Conservation (phyloP, 1,139 yeast genomes). For the Pneumocystis canis region DNA sequence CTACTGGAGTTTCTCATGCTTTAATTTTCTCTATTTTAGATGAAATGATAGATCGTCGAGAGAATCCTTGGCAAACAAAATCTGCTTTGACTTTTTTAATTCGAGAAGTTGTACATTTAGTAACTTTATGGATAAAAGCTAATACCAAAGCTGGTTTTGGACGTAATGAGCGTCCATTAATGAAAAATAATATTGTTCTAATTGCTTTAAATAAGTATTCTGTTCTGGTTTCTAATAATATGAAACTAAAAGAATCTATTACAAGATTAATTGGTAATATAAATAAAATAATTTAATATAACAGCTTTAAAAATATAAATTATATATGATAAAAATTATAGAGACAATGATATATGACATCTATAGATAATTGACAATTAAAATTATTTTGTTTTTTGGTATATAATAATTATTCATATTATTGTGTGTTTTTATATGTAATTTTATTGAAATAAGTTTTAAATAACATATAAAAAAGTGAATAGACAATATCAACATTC, state of each 20-base stretch:
- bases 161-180: neutral
- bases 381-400: neutral
- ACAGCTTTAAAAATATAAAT: neutral
- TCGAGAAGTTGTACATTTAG: conserved; percentile 2
- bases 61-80: conserved; percentile 20
- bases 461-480: no score
- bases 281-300: neutral
- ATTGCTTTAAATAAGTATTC: neutral
- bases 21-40: conserved; percentile 53
- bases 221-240: neutral
- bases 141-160: conserved; percentile 6
- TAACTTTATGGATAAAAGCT: conserved; percentile 4
- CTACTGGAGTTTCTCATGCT: conserved; percentile 62
- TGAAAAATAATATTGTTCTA: neutral
- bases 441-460: neutral
- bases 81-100: conserved; percentile 7
- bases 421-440: neutral
- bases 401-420: neutral
- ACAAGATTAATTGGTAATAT: neutral
- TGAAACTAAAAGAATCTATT: neutral
- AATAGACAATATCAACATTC: no score
- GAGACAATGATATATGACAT: neutral
- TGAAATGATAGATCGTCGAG: conserved; percentile 44
- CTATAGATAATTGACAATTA: neutral
- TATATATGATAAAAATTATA: neutral